These are phyloP conservation scores for Aspergillus persii DNA, from an alignment of 2,329 filamentous ascomycete genomes.

Conservation along the genomic window DNA sequence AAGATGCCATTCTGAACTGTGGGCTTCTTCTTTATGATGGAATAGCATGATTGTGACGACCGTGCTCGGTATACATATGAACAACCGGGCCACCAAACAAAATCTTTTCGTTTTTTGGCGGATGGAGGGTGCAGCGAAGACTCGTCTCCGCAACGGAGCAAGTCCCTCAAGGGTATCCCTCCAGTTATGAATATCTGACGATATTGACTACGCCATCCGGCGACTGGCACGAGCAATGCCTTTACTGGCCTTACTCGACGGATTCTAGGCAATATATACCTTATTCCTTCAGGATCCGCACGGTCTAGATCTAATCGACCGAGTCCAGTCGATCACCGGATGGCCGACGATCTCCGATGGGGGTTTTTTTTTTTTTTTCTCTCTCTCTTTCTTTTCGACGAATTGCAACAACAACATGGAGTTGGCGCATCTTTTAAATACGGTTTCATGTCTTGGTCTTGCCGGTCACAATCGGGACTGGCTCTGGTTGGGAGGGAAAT, in stretches of 20 bases:
- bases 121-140: neutral
- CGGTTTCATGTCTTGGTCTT: slow-evolving; percentile 8
- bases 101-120: neutral
- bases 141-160: neutral
- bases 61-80: slow-evolving; percentile 17
- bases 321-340: neutral
- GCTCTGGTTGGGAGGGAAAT: slow-evolving; percentile 7
- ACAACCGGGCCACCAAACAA: neutral
- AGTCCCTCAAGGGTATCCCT: neutral
- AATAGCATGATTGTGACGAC: slow-evolving; percentile 32
- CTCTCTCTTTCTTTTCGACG: neutral
- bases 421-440: slow-evolving; percentile 1
- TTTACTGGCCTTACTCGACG: neutral
- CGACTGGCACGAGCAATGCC: neutral
- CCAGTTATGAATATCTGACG: slow-evolving; percentile 1
- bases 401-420: slow-evolving; percentile 1
- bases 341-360: neutral
- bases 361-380: neutral
- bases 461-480: slow-evolving; percentile 2
- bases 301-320: neutral
- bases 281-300: neutral
- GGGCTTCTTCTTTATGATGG: slow-evolving; percentile 26
- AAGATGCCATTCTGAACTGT: slow-evolving; percentile 13
- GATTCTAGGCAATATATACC: too few relatives aligned
- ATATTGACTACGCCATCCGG: slow-evolving; percentile 7